Evolutionary conservation across 371 early-diverging fungal genomes (phyloP).

Genomic region (Rhizopus delemar): DNA sequence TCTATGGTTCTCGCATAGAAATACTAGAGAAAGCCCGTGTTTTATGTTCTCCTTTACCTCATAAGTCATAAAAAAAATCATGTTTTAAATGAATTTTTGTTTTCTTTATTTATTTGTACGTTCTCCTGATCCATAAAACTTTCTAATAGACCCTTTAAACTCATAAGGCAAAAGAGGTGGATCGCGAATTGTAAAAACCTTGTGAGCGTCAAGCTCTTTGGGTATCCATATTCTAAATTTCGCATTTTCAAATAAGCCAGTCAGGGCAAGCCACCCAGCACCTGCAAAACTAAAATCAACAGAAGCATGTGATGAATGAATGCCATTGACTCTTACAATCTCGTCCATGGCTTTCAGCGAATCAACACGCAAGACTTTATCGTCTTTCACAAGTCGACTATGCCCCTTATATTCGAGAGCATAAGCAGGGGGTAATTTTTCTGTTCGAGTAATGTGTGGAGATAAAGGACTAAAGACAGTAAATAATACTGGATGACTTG

Average conservation of each 20-base stretch:
- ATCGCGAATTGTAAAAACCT: slow-evolving; percentile 48
- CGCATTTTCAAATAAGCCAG: slow-evolving; percentile 55
- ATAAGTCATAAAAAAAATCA: not conserved
- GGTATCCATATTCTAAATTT: slow-evolving; percentile 57
- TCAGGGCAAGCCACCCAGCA: slow-evolving; percentile 68
- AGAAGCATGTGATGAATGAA: slow-evolving; percentile 49
- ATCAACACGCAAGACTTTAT: slow-evolving; percentile 14
- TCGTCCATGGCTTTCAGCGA: slow-evolving; percentile 30
- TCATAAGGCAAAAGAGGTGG: slow-evolving; percentile 68
- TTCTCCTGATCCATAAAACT: slow-evolving; percentile 51
- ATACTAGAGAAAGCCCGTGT: slow-evolving; percentile 43
- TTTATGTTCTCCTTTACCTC: slow-evolving; percentile 23
- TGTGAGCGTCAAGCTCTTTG: slow-evolving; percentile 36
- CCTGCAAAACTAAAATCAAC: slow-evolving; percentile 67
- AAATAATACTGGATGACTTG: slow-evolving; percentile 47
- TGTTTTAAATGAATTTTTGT: not conserved
- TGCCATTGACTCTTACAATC: slow-evolving; percentile 42
- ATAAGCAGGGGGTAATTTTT: slow-evolving; percentile 40
- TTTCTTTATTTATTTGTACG: slow-evolving; percentile 28
- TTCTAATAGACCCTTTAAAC: slow-evolving; percentile 50
- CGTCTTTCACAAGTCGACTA: slow-evolving; percentile 17
- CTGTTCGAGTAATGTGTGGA: slow-evolving; percentile 61
- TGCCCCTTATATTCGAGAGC: slow-evolving; percentile 7
- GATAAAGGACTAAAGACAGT: slow-evolving; percentile 61
- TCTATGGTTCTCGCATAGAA: slow-evolving; percentile 23